Base-by-base conservation (phyloP, 768 basidiomycete genomes). In the Inosperma sp. region DNA sequence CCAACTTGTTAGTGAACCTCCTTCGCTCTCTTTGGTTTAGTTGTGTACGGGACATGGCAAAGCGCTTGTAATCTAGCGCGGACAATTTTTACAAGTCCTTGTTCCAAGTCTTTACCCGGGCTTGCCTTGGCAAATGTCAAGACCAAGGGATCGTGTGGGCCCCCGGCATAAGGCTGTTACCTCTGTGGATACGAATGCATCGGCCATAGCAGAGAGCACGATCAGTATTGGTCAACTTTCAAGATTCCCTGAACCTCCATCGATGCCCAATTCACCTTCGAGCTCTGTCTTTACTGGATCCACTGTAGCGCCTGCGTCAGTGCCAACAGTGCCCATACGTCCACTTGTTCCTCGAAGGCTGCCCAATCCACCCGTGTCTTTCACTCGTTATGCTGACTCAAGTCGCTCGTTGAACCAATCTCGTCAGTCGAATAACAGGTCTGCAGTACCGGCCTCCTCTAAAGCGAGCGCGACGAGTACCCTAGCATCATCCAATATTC, bases 161-260 rank as follows among this genome's bases (percentile, higher is more conserved):
- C 45, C 56, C 53, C 54, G 65, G 31, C 75, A 78, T 65, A 56
- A 61, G 27, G 62, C 68, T 37, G 64, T 59, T 26, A 61, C 63
- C 16, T 83, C 80, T 30, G 59, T 76, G 37, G 71, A 72, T 46
- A 81, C 81, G 31, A 76, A 72, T 52, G 78, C 74, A 5, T 82
- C 82, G n/a, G 77, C 72, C 22, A 63, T 81, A 33, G 79, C 81
- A 27, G 77, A 76, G 43, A 81, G 79, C 46, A 78, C 79, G 23
- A 76, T 82, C 37, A 78, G 76, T 61, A 72, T 74, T 57, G 72
- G 67, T 14, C 66, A 65, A 26, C 68, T 79, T 48, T 75, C 75
- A 27, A 71, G 75, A 46, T 84, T 83, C 52, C 81, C 80, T 17
- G 67, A 69, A 41, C 79, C 80, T 1, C 81, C 82, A 21, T 58